Percentiles rank a stretch among this genome's conserved stretches.
Conservation (phyloP, 495 filamentous ascomycete genomes). For the Glutinoglossum americanum region DNA sequence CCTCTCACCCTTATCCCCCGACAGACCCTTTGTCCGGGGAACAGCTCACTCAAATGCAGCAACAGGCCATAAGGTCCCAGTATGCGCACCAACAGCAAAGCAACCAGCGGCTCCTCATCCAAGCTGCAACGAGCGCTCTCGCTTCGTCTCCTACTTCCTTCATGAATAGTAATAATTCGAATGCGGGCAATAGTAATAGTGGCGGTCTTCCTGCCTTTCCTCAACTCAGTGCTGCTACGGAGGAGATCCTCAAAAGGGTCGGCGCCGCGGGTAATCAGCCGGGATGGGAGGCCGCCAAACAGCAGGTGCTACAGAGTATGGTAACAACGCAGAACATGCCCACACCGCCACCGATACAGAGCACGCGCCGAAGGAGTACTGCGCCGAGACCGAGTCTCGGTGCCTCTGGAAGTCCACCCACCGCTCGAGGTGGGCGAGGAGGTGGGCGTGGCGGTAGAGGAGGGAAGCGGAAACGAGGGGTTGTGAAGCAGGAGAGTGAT, state of each 20-base stretch:
- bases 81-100: background rate
- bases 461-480: conserved; percentile 10
- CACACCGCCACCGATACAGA: conserved; percentile 6
- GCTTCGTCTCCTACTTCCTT: background rate
- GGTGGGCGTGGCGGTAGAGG: conserved; percentile 16
- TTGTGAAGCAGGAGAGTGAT: conserved; percentile 3
- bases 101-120: background rate
- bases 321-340: conserved; percentile 19
- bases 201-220: conserved; percentile 11
- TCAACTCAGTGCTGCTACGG: conserved; percentile 31
- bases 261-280: conserved; percentile 1
- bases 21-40: background rate
- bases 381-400: conserved; percentile 16
- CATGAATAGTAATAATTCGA: background rate
- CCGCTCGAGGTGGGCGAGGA: conserved; percentile 17
- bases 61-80: background rate
- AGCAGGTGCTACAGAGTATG: conserved; percentile 21
- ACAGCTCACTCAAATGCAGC: background rate
- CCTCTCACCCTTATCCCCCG: background rate
- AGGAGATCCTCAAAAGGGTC: conserved; percentile 34
- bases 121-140: background rate
- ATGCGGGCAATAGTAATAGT: background rate
- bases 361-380: background rate
- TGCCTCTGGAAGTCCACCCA: conserved; percentile 10
- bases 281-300: conserved; percentile 21